Conservation (phyloP, 441 rosid genomes). For the Erodium moschatum region DNA sequence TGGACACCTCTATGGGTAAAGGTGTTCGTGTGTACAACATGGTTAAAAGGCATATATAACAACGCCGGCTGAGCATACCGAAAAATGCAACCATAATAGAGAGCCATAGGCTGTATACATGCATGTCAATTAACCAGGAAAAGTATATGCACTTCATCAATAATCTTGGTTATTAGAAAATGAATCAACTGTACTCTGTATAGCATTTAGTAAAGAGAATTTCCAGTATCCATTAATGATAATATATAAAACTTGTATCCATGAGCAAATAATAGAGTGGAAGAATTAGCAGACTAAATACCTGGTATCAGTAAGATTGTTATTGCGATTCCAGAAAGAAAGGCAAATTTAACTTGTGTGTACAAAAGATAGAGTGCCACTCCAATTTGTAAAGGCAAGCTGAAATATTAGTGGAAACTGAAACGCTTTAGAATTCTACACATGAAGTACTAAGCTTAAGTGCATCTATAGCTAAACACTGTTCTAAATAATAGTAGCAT, state of each 20-base stretch:
- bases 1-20: too few species aligned
- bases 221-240: not conserved
- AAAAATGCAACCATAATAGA: constrained; percentile 1
- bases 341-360: constrained; percentile 86
- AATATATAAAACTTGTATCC: not conserved
- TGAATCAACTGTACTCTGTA: not conserved
- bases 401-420: constrained; percentile 33
- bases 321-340: constrained; percentile 73
- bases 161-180: not conserved
- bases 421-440: constrained; percentile 6
- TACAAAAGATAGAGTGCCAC: constrained; percentile 78
- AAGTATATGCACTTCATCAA: constrained; percentile 8
- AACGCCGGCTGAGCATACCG: not conserved
- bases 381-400: constrained; percentile 93
- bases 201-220: not conserved
- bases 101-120: not conserved
- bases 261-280: constrained; percentile 4
- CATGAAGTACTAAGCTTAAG: constrained; percentile 5
- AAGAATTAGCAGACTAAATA: constrained; percentile 17
- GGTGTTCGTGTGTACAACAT: not conserved
- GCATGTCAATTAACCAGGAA: not conserved
- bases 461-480: constrained; percentile 4
- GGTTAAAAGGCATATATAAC: constrained; percentile 6
- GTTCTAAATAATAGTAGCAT: constrained; percentile 1
- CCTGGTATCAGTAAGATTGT: constrained; percentile 82